Conservation (phyloP, 768 basidiomycete species). For the Sutorius australiensis region DNA sequence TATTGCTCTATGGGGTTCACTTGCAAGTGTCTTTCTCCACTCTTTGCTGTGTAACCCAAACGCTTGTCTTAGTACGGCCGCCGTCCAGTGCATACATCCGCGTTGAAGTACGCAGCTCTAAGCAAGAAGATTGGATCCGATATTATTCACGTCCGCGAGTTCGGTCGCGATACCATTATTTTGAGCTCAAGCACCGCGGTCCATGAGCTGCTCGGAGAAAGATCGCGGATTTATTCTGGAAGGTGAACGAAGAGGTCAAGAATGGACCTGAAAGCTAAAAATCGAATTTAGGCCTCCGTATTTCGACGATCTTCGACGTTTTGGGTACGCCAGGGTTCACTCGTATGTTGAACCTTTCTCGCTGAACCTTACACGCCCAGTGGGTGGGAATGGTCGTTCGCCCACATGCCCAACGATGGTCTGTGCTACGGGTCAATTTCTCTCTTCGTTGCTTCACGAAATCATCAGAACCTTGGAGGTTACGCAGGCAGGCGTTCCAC, state of each 20-base stretch:
- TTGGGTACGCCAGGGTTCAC: neutral
- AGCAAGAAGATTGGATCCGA: conserved; percentile 4
- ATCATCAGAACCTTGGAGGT: neutral
- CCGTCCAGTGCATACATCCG: conserved; percentile 16
- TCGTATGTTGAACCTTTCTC: neutral
- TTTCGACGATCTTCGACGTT: conserved; percentile 3
- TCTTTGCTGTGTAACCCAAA: neutral
- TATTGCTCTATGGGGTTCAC: neutral
- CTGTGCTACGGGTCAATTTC: neutral
- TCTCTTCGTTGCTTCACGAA: neutral
- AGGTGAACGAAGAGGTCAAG: neutral
- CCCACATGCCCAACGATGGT: conserved; percentile 8
- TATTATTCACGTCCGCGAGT: conserved; percentile 1
- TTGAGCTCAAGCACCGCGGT: neutral
- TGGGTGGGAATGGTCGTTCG: conserved; percentile 7
- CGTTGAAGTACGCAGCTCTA: conserved; percentile 2
- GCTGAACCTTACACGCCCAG: neutral
- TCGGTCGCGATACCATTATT: conserved; percentile 3
- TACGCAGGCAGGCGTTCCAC: conserved; percentile 4
- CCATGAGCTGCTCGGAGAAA: conserved; percentile 4
- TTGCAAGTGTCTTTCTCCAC: neutral
- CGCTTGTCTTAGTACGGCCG: neutral
- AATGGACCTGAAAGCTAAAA: neutral
- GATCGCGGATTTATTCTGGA: conserved; percentile 4
- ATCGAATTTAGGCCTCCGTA: neutral